Conservation (phyloP, 2,329 filamentous ascomycete species). For the Sclerotinia sclerotiorum region DNA sequence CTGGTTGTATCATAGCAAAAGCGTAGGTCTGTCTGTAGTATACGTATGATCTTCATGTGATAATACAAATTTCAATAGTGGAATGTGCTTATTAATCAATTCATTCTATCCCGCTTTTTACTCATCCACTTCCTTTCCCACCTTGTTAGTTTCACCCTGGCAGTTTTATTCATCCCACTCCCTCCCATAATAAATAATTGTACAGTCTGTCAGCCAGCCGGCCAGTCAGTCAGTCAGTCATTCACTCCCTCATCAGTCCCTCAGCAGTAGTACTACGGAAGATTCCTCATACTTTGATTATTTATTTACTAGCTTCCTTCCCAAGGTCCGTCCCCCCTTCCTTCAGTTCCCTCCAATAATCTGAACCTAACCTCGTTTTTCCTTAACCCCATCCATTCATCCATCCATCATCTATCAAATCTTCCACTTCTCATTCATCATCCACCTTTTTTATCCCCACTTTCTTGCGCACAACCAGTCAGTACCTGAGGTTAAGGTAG, state of each 20-base stretch:
- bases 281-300: not conserved
- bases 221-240: not conserved
- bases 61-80: not conserved
- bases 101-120: not conserved
- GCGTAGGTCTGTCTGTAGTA: not conserved
- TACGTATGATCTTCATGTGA: not conserved
- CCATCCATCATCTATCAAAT: slow-evolving; percentile 1
- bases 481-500: slow-evolving; percentile 20
- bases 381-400: not conserved
- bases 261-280: too few relatives aligned
- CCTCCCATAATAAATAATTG: not conserved
- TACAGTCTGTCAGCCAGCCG: too few relatives aligned
- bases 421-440: slow-evolving; percentile 10
- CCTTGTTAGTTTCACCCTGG: not conserved
- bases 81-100: not conserved
- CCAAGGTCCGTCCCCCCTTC: not conserved
- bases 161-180: not conserved
- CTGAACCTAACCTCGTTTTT: not conserved
- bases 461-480: slow-evolving; percentile 22
- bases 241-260: too few relatives aligned
- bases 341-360: slow-evolving; percentile 1
- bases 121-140: not conserved
- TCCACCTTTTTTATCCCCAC: slow-evolving; percentile 21
- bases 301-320: not conserved
- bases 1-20: not conserved